These are phyloP conservation scores for Fomitiporia mediterranea DNA, from an alignment of 1,284 basidiomycete genomes.

Conservation along the genomic window DNA sequence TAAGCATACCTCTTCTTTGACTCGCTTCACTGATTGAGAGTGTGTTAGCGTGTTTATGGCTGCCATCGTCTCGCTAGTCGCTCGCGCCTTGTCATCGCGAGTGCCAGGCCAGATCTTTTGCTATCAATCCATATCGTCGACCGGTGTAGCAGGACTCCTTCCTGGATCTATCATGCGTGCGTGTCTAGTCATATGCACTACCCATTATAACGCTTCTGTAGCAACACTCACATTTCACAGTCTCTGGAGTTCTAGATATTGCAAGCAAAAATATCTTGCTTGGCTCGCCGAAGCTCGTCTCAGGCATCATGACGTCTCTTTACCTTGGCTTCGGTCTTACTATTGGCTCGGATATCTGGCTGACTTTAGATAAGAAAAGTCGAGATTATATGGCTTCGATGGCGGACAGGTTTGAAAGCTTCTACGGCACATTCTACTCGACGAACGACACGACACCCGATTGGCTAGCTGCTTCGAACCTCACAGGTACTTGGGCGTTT, in stretches of 20 bases:
- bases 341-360: conserved; percentile 42
- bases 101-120: conserved; percentile 22
- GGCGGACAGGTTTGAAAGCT: conserved; percentile 24
- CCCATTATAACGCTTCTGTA: neutral
- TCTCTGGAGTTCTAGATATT: conserved; percentile 19
- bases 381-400: conserved; percentile 27
- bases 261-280: conserved; percentile 15
- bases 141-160: conserved; percentile 16
- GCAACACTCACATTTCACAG: neutral
- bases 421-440: conserved; percentile 33
- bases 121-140: conserved; percentile 19
- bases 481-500: conserved; percentile 27
- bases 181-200: neutral
- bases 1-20: conserved; percentile 35
- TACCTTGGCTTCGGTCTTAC: conserved; percentile 39
- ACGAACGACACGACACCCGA: conserved; percentile 25
- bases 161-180: conserved; percentile 20
- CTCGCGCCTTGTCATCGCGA: conserved; percentile 3
- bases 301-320: conserved; percentile 19
- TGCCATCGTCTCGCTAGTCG: conserved; percentile 15
- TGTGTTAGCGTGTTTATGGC: conserved; percentile 10
- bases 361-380: conserved; percentile 21
- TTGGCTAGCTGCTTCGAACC: conserved; percentile 28
- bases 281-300: conserved; percentile 15
- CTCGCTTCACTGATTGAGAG: conserved; percentile 6